Percentiles rank a stretch among this genome's conserved stretches.
phyloP scores from a whole-genome alignment of 805 yeast species.

The Pichia thaimueangensis region DNA sequence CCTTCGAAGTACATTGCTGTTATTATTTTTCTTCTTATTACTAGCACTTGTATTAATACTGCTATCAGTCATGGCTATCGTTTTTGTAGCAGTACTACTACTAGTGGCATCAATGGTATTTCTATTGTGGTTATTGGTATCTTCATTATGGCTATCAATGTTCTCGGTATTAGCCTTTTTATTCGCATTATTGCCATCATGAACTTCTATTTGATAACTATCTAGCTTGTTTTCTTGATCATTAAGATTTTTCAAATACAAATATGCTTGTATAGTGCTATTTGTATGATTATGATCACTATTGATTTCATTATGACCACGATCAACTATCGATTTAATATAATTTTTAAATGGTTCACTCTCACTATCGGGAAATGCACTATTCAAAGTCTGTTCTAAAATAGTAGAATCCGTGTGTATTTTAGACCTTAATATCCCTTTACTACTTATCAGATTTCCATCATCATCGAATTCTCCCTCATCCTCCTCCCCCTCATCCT shows the following conservation, averaged over 20 bases:
- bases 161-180: neutral
- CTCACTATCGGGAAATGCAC: conserved; percentile 9
- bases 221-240: too few relatives aligned
- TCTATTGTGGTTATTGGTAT: neutral
- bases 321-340: conserved; percentile 14
- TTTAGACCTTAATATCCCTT: neutral
- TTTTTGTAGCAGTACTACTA: neutral
- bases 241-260: too few relatives aligned
- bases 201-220: neutral
- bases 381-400: neutral
- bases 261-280: neutral
- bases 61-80: neutral
- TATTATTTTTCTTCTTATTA: neutral
- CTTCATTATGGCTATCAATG: neutral
- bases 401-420: neutral
- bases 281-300: neutral
- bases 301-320: conserved; percentile 4
- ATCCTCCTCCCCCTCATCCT: neutral
- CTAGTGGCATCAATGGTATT: neutral
- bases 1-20: neutral
- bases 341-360: conserved; percentile 16
- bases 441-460: neutral
- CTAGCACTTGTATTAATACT: neutral
- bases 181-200: neutral
- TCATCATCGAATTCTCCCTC: neutral